A percentile compares a stretch with the other conserved stretches of the same genome.
Conservation (phyloP, 179 eudicot genomes). For the Heliamphora pulchella region DNA sequence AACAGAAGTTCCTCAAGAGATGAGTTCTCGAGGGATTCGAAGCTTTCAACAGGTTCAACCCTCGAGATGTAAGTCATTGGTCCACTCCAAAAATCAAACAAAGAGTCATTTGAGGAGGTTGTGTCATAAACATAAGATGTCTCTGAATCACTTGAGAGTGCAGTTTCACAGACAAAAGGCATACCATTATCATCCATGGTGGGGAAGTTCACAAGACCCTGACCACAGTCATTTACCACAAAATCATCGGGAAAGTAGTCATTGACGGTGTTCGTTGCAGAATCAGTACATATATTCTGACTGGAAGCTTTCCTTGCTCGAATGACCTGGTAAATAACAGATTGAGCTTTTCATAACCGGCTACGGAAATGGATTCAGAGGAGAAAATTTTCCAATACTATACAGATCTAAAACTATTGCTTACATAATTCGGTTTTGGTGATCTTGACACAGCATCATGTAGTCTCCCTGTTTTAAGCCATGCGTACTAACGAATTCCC, state of each 20-base stretch:
- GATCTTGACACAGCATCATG: conserved; percentile 27
- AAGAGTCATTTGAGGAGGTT: background rate
- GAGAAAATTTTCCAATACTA: background rate
- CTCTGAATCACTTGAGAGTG: background rate
- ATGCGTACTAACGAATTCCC: conserved; percentile 26
- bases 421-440: conserved; percentile 21
- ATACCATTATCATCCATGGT: conserved; percentile 28
- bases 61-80: conserved; percentile 13
- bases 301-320: conserved; percentile 21
- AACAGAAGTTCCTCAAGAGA: conserved; percentile 19
- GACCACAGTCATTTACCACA: background rate
- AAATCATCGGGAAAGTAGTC: conserved; percentile 18
- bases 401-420: background rate
- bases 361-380: background rate
- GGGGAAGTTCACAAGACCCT: conserved; percentile 17
- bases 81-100: conserved; percentile 22
- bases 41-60: conserved; percentile 8
- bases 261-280: background rate
- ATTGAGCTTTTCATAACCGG: background rate
- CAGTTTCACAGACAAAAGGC: conserved; percentile 42
- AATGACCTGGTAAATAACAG: conserved; percentile 15
- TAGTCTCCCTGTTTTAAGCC: conserved; percentile 26
- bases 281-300: background rate
- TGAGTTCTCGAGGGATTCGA: conserved; percentile 19
- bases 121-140: conserved; percentile 18